Base-by-base conservation (phyloP, 495 filamentous ascomycete species). In the Lentithecium fluviatile region DNA sequence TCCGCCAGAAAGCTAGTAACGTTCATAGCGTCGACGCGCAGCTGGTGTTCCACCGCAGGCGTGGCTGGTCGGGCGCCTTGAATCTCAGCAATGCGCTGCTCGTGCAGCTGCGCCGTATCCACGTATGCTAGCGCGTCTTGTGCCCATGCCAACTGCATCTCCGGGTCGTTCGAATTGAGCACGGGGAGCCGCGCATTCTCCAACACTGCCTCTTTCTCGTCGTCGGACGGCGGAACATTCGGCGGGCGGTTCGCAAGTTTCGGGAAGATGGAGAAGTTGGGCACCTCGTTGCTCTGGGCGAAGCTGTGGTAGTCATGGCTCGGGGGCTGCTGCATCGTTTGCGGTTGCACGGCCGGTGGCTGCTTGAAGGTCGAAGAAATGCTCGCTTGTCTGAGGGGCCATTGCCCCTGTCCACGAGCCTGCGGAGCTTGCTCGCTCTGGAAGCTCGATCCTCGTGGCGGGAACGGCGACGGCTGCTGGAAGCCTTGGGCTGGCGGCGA, bases 91-190 rank as follows among this genome's bases (percentile, higher is more conserved):
- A 88, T 78, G 45, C 80, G 83, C 66, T 76, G 79, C 73, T 82
- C 85, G 69, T 83, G 85, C 74, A 80, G 87, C 77, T 84, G 80
- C 42, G 89, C 82, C 54, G 91, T 85, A 71, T 97, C 95, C 37
- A 95, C 89, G 76, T 89, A 96, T 42, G 87, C 83, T 46, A 98
- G 79, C 23, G 89, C 85, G 75, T 97, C 94, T 71, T 95, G 87
- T 40, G 95, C 94, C 94, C 94, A 98, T 32, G 89, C 87, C 59
- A 98, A 78, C 79, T 98, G 94, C 87, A 96, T 93, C 59, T 95
- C 88, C 34, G 93, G 91, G 70, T 98, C 92, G 64, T 95, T 92
- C 34, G 94, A 97, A 63, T 90, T 91, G 60, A 98, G 78, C 19
- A 98, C 92, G 43, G 87, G 80, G 57, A 85, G 73, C 38, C 94